phyloP scores from a whole-genome alignment of 2,329 filamentous ascomycete genomes.

The Harringtonia aguacate region DNA sequence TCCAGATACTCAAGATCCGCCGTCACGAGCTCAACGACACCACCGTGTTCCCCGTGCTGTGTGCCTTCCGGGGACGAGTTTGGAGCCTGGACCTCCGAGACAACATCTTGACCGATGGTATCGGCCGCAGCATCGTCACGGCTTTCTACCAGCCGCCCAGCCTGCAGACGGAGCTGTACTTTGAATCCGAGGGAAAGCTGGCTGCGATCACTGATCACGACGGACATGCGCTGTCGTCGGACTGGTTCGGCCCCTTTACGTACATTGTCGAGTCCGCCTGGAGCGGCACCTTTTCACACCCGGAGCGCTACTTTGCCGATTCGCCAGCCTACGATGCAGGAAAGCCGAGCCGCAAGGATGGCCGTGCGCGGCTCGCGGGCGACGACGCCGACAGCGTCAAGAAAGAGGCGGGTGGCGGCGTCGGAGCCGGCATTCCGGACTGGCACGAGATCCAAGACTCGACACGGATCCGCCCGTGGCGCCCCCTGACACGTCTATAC shows the following conservation, averaged over 20 bases:
- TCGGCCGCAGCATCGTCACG: conserved; percentile 22
- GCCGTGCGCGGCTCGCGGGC: conserved; percentile 16
- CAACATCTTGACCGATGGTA: conserved; percentile 39
- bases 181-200: conserved; percentile 36
- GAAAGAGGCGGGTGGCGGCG: conserved; percentile 15
- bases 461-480: conserved; percentile 7
- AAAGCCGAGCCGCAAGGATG: conserved; percentile 23
- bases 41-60: conserved; percentile 22
- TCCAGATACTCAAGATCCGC: conserved; percentile 41
- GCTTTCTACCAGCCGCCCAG: conserved; percentile 16
- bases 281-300: conserved; percentile 33
- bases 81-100: conserved; percentile 47
- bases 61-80: conserved; percentile 25
- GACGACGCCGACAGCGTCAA: conserved; percentile 25
- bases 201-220: conserved; percentile 4
- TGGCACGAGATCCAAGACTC: conserved; percentile 7
- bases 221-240: conserved; percentile 17
- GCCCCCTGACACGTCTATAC: conserved; percentile 42
- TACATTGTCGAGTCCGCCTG: conserved; percentile 35
- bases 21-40: conserved; percentile 34
- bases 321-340: conserved; percentile 28
- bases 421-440: conserved; percentile 8
- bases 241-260: conserved; percentile 28
- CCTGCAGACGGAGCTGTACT: conserved; percentile 25
- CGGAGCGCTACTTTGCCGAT: conserved; percentile 37